These are phyloP conservation scores for Annulohypoxylon bovei DNA, from an alignment of 495 filamentous ascomycete genomes.

Conservation along the genomic window DNA sequence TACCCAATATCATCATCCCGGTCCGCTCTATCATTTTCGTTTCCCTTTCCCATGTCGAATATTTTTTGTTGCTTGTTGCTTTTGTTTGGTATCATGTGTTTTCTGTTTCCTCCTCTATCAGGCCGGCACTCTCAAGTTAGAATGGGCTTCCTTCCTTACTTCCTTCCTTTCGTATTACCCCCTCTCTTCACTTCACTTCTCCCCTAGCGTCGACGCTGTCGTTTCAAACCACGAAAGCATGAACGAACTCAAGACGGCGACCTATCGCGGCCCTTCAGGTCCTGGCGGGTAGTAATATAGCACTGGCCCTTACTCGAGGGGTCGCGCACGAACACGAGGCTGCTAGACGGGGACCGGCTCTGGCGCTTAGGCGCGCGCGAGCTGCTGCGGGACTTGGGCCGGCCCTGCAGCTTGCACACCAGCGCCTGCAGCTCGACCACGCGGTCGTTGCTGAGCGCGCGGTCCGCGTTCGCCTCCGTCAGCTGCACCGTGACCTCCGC, in stretches of 20 bases:
- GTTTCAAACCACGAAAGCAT: neutral
- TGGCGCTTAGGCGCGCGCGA: slow-evolving; percentile 42
- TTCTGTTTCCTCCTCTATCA: slow-evolving; percentile 9
- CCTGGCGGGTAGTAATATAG: slow-evolving; percentile 41
- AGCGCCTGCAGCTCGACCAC: slow-evolving; percentile 8
- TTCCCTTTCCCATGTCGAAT: neutral
- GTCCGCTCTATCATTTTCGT: slow-evolving; percentile 12
- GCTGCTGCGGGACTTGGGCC: slow-evolving; percentile 40
- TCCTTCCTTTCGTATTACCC: neutral
- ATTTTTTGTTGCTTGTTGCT: slow-evolving; percentile 1
- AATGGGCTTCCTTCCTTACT: neutral
- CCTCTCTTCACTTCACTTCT: neutral
- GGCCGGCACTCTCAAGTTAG: neutral
- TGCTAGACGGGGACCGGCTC: slow-evolving; percentile 33
- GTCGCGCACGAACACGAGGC: slow-evolving; percentile 45
- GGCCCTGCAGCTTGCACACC: slow-evolving; percentile 12
- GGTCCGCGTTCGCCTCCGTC: neutral
- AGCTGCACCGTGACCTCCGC: slow-evolving; percentile 18
- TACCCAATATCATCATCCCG: neutral
- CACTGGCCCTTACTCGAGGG: slow-evolving; percentile 28
- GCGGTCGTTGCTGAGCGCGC: neutral
- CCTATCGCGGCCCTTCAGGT: slow-evolving; percentile 31
- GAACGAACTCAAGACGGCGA: slow-evolving; percentile 10
- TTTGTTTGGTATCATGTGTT: neutral
- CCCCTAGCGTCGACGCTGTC: neutral